Conservation (phyloP, 1,284 basidiomycete genomes). For the Lentinula novae-zelandiae region DNA sequence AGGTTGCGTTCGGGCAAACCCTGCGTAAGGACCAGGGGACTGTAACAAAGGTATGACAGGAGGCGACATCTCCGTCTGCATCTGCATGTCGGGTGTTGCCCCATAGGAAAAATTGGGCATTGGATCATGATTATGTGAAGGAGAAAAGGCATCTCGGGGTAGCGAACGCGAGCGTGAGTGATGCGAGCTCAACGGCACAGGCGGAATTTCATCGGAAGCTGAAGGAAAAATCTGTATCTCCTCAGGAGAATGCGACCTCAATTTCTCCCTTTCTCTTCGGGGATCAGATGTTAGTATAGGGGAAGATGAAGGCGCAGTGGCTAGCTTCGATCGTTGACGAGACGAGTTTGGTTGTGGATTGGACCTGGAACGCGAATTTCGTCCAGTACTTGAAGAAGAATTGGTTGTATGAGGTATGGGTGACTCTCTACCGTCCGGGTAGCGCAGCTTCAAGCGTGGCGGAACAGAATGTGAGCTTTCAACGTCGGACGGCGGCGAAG, state of each 20-base stretch:
- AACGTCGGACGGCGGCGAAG: slow-evolving; percentile 51
- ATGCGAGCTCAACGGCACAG: slow-evolving; percentile 23
- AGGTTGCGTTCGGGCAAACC: slow-evolving; percentile 24
- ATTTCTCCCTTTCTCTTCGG: slow-evolving; percentile 20
- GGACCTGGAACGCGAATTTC: slow-evolving; percentile 19
- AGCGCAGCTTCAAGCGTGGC: slow-evolving; percentile 67
- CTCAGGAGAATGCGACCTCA: slow-evolving; percentile 36
- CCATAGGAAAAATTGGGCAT: slow-evolving; percentile 22
- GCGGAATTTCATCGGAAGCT: slow-evolving; percentile 27
- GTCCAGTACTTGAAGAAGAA: slow-evolving; percentile 18
- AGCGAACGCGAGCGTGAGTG: slow-evolving; percentile 40
- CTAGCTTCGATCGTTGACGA: slow-evolving; percentile 13
- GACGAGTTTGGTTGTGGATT: slow-evolving; percentile 15
- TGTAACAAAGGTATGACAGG: slow-evolving; percentile 8
- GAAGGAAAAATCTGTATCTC: slow-evolving; percentile 54
- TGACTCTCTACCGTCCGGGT: slow-evolving; percentile 59
- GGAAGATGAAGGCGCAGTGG: slow-evolving; percentile 9
- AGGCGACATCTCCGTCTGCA: slow-evolving; percentile 12
- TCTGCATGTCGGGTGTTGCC: slow-evolving; percentile 20
- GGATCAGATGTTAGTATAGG: slow-evolving; percentile 19
- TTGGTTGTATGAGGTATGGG: slow-evolving; percentile 43
- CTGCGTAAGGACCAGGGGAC: slow-evolving; percentile 27
- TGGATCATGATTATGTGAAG: slow-evolving; percentile 17
- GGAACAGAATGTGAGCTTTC: slow-evolving; percentile 64
- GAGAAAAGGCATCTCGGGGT: slow-evolving; percentile 31